Evolutionary conservation across 2,329 filamentous ascomycete genomes (phyloP), one percentile per base, ranked within the genome.

Genomic region (Clonostachys rosea): DNA sequence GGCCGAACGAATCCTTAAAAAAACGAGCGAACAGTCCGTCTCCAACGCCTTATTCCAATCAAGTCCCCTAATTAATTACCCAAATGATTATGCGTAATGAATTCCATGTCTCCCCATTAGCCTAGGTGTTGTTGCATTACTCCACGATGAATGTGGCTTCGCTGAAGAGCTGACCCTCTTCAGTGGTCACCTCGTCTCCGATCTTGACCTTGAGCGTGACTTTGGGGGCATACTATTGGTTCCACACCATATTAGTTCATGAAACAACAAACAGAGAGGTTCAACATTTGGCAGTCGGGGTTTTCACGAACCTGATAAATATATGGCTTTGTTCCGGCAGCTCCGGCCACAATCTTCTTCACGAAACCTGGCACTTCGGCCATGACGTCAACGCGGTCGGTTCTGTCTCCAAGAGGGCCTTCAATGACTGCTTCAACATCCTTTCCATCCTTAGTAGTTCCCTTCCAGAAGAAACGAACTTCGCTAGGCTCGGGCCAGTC

Each of bases 341-440:
- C 89, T 54, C 81, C 86, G 40, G 89, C 89, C 24, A 95, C 91
- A 62, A 99, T 90, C 57, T 84, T 84, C 81, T 99, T 99, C 66
- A 99, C 86, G 59, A 99, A 95, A 33, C 87, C 89, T 4, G 94
- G 94, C 35, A 99, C 87, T 68, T 99, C 91, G 20, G 88, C 90
- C 90, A 99, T 95, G 59, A 99, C 86, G 69, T 99, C 94, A 54
- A 99, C 84, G 37, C 63, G 60, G 68, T 99, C 94, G 34, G 86
- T 71, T 44, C 83, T 81, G 45, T 81, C 71, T 24, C 83, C 88
- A 12, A 96, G 74, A 35, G 74, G 60, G 5, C 85, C 86, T 55
- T 87, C 84, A 8, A 96, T 64, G 24, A 80, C 72, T 8, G 85
- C 92, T 48, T 82, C 77, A 42, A 91, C 77, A 1, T 77, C 64